phyloP scores from a whole-genome alignment of 345 rosid species.

The Rhizophora apiculata region DNA sequence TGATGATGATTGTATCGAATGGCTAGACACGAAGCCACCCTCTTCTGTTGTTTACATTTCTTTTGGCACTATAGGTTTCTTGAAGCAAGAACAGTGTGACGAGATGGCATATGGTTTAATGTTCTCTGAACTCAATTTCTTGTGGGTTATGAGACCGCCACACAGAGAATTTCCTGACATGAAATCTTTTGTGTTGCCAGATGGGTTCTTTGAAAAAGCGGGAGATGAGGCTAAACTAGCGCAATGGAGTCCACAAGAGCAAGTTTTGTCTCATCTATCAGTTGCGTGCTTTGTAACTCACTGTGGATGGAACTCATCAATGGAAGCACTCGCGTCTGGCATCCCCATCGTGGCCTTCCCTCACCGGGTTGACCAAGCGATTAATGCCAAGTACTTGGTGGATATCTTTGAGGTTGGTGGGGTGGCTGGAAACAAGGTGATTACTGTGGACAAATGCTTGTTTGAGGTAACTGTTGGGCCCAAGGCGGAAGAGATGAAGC shows the following conservation, averaged over 20 bases:
- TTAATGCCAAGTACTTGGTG: slow-evolving; percentile 56
- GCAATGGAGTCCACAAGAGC: slow-evolving; percentile 71
- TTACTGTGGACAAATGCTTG: slow-evolving; percentile 59
- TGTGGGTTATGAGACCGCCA: slow-evolving; percentile 63
- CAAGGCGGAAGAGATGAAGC: slow-evolving; percentile 49
- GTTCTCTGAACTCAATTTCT: slow-evolving; percentile 44
- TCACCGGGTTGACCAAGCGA: slow-evolving; percentile 74
- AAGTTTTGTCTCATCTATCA: slow-evolving; percentile 58
- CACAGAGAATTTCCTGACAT: too few relatives aligned
- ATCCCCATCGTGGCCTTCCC: slow-evolving; percentile 57
- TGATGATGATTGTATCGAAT: slow-evolving; percentile 49
- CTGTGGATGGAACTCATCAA: slow-evolving; percentile 79
- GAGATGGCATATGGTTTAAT: slow-evolving; percentile 34
- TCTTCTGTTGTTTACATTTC: slow-evolving; percentile 71
- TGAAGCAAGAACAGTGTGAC: slow-evolving; percentile 43
- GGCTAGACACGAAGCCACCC: slow-evolving; percentile 58
- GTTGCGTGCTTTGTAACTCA: slow-evolving; percentile 61
- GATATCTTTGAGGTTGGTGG: slow-evolving; percentile 71
- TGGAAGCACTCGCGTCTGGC: slow-evolving; percentile 55
- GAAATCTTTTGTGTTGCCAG: slow-evolving; percentile 42
- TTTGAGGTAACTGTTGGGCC: slow-evolving; percentile 48
- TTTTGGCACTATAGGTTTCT: slow-evolving; percentile 50
- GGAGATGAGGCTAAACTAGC: slow-evolving; percentile 50
- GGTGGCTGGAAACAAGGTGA: slow-evolving; percentile 46
- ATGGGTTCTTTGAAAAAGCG: slow-evolving; percentile 43